Evolutionary conservation across 805 yeast genomes (phyloP).

Genomic region (Lipomyces mesembrius): DNA sequence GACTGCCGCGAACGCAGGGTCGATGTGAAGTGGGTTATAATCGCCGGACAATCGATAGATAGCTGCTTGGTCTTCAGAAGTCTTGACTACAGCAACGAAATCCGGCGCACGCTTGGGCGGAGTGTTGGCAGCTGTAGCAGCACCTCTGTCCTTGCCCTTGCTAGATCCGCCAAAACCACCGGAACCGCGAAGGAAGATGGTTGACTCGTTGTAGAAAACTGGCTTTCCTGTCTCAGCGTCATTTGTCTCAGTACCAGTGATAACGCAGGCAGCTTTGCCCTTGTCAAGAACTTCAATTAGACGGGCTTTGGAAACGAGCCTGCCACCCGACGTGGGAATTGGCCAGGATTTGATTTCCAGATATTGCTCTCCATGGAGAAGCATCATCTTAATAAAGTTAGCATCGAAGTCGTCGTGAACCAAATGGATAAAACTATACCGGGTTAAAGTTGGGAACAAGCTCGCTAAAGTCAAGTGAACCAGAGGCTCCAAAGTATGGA

Average conservation of each 20-base stretch:
- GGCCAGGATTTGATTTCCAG: slow-evolving; percentile 76
- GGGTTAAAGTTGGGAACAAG: slow-evolving; percentile 84
- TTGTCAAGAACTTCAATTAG: slow-evolving; percentile 82
- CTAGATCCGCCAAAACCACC: slow-evolving; percentile 55
- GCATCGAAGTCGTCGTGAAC: neutral
- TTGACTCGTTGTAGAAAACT: slow-evolving; percentile 78
- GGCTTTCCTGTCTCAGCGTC: slow-evolving; percentile 71
- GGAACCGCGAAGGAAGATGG: slow-evolving; percentile 81
- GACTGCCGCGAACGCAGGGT: slow-evolving; percentile 84
- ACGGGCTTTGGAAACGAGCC: slow-evolving; percentile 60
- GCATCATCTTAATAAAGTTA: slow-evolving; percentile 53
- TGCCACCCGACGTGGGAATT: slow-evolving; percentile 61
- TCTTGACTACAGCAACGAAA: slow-evolving; percentile 60
- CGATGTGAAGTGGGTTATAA: slow-evolving; percentile 89
- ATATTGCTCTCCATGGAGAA: slow-evolving; percentile 95
- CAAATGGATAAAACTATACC: slow-evolving; percentile 11
- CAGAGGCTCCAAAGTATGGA: slow-evolving; percentile 72
- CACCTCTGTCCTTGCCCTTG: slow-evolving; percentile 60
- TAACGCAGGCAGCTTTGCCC: slow-evolving; percentile 78
- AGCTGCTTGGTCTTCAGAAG: slow-evolving; percentile 78
- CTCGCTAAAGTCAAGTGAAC: slow-evolving; percentile 56
- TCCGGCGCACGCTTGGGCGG: slow-evolving; percentile 73
- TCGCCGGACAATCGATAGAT: slow-evolving; percentile 92
- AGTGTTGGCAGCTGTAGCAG: slow-evolving; percentile 65
- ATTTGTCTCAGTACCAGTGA: slow-evolving; percentile 70